phyloP scores from a whole-genome alignment of 2,329 filamentous ascomycete genomes.

The Acrocalymma vagum region DNA sequence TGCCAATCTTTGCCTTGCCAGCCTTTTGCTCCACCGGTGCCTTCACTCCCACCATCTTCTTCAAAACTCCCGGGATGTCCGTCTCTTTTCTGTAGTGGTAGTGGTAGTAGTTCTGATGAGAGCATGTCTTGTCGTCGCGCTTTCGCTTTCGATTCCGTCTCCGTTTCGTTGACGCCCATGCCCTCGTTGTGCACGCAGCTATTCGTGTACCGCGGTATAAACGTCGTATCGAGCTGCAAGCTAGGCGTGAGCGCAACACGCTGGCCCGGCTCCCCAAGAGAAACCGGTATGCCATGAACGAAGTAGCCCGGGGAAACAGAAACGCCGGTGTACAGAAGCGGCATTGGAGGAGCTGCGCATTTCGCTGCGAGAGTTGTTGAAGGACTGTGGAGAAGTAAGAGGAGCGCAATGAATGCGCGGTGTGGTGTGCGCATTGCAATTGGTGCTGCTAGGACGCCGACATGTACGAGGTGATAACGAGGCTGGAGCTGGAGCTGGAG shows the following conservation, averaged over 20 bases:
- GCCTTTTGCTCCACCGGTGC: background rate
- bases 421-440: too few relatives aligned
- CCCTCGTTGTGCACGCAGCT: slow-evolving; percentile 19
- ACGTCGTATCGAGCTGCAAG: slow-evolving; percentile 23
- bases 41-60: slow-evolving; percentile 2
- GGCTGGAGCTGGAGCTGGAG: too few relatives aligned
- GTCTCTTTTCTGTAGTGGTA: slow-evolving; percentile 6
- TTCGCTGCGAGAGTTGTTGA: slow-evolving; percentile 10
- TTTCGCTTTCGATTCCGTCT: too few relatives aligned
- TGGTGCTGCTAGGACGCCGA: too few relatives aligned
- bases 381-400: background rate
- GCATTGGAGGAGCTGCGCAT: slow-evolving; percentile 25
- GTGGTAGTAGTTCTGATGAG: too few relatives aligned
- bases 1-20: slow-evolving; percentile 10
- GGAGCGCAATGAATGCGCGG: too few relatives aligned
- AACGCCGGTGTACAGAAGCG: slow-evolving; percentile 16
- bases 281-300: slow-evolving; percentile 18
- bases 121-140: too few relatives aligned
- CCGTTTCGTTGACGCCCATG: slow-evolving; percentile 3
- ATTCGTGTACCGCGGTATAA: slow-evolving; percentile 25
- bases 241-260: slow-evolving; percentile 20
- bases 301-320: slow-evolving; percentile 16
- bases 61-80: slow-evolving; percentile 11
- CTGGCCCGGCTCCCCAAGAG: slow-evolving; percentile 22
- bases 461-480: too few relatives aligned